These are phyloP conservation scores for Pinus tabuliformis DNA, from an alignment of 75 land plant species.

Conservation along the genomic window DNA sequence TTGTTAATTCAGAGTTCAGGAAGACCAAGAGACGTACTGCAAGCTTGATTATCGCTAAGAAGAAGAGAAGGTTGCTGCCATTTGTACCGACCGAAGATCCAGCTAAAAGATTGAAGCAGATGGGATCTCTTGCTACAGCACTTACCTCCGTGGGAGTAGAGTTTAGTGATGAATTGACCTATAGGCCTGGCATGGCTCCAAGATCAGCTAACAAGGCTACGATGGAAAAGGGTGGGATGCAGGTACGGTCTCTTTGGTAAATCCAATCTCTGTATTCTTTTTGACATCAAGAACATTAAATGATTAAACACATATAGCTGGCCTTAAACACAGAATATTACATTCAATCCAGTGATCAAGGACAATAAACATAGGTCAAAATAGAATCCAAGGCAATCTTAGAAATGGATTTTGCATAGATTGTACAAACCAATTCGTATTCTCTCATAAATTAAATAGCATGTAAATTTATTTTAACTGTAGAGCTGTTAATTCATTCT, in stretches of 20 bases:
- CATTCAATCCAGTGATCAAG: background rate
- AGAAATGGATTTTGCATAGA: background rate
- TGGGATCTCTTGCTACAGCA: constrained; percentile 85
- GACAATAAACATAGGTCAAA: background rate
- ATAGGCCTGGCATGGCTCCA: constrained; percentile 69
- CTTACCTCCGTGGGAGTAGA: constrained; percentile 52
- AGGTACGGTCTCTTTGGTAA: constrained; percentile 29
- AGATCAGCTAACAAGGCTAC: constrained; percentile 55
- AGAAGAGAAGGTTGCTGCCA: constrained; percentile 69
- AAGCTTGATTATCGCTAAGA: constrained; percentile 38
- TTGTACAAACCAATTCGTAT: background rate
- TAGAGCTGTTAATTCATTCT: background rate
- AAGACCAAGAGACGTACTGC: constrained; percentile 26
- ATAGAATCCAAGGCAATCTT: background rate
- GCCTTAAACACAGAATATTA: background rate
- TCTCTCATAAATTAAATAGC: background rate
- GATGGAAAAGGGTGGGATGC: constrained; percentile 74
- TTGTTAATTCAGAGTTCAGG: background rate
- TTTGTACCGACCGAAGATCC: constrained; percentile 60
- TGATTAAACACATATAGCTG: background rate
- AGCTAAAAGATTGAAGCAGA: constrained; percentile 55
- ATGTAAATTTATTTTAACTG: background rate
- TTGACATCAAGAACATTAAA: background rate
- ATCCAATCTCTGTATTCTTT: background rate
- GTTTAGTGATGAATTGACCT: constrained; percentile 70